phyloP scores from a whole-genome alignment of 306 rosid species.

The Quercus wislizeni region DNA sequence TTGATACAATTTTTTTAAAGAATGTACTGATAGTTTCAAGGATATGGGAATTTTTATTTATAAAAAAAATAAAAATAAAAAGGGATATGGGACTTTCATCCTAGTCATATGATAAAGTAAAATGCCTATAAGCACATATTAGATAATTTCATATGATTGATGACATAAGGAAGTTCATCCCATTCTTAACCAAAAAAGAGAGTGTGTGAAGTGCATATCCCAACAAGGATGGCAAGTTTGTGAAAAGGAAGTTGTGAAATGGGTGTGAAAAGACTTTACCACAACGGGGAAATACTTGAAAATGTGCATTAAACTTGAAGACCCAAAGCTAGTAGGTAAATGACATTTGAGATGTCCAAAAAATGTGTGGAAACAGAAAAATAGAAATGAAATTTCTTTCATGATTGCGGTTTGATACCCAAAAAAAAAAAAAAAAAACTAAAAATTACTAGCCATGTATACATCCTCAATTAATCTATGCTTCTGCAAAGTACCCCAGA shows the following conservation, averaged over 20 bases:
- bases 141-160: background rate
- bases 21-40: conserved; percentile 4
- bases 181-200: background rate
- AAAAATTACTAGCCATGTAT: background rate
- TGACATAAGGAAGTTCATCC: background rate
- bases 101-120: conserved; percentile 1
- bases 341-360: background rate
- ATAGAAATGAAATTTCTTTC: background rate
- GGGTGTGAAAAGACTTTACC: background rate
- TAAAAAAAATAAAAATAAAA: too few species aligned
- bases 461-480: background rate
- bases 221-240: background rate
- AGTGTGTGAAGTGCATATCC: background rate
- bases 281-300: background rate
- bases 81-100: conserved; percentile 12
- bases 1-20: conserved; percentile 3
- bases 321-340: background rate
- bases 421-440: background rate
- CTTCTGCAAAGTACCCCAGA: background rate
- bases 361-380: background rate
- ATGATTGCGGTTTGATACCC: background rate
- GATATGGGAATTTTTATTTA: conserved; percentile 9
- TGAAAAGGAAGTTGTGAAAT: background rate
- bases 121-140: conserved; percentile 2
- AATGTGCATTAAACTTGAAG: background rate